Evolutionary conservation across 352 stramenopile genomes (phyloP).

Genomic region (Globisporangium splendens): DNA sequence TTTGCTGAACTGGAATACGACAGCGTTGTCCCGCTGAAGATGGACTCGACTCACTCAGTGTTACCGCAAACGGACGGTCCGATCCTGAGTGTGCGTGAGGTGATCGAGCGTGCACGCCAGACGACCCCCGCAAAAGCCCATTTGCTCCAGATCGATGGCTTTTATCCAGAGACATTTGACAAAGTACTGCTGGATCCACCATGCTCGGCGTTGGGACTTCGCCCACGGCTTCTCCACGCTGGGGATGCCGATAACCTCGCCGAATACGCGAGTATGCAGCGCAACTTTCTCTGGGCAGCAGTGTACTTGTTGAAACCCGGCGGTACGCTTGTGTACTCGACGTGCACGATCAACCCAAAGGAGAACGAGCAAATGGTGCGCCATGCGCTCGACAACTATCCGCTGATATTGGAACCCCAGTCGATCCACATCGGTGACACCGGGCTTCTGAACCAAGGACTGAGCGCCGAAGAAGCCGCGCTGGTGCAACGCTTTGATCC

Average conservation of each 20-base stretch:
- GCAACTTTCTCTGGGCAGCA: slow-evolving; percentile 86
- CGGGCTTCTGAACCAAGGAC: slow-evolving; percentile 70
- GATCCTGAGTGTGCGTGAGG: slow-evolving; percentile 40
- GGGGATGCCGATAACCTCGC: slow-evolving; percentile 63
- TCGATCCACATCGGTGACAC: slow-evolving; percentile 53
- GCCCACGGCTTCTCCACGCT: slow-evolving; percentile 87
- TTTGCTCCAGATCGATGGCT: slow-evolving; percentile 80
- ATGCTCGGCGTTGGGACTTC: slow-evolving; percentile 89
- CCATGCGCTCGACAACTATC: slow-evolving; percentile 86
- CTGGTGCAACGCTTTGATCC: slow-evolving; percentile 90
- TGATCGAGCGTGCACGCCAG: slow-evolving; percentile 54
- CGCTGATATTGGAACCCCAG: slow-evolving; percentile 74
- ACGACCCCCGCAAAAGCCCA: slow-evolving; percentile 45
- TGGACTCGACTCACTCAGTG: slow-evolving; percentile 90
- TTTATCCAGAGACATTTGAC: slow-evolving; percentile 93
- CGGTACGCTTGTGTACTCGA: slow-evolving; percentile 93
- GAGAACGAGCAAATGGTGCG: slow-evolving; percentile 93
- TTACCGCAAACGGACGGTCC: slow-evolving; percentile 37
- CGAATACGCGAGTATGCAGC: slow-evolving; percentile 83
- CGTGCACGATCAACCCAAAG: slow-evolving; percentile 91
- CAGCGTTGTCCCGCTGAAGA: slow-evolving; percentile 49
- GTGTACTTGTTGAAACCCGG: slow-evolving; percentile 88
- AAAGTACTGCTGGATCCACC: slow-evolving; percentile 92
- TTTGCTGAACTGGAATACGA: slow-evolving; percentile 68
- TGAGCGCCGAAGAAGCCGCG: slow-evolving; percentile 62